Evolutionary conservation across 495 filamentous ascomycete genomes (phyloP), one percentile per base, ranked within the genome.

Genomic region (Penicillium antarcticum): DNA sequence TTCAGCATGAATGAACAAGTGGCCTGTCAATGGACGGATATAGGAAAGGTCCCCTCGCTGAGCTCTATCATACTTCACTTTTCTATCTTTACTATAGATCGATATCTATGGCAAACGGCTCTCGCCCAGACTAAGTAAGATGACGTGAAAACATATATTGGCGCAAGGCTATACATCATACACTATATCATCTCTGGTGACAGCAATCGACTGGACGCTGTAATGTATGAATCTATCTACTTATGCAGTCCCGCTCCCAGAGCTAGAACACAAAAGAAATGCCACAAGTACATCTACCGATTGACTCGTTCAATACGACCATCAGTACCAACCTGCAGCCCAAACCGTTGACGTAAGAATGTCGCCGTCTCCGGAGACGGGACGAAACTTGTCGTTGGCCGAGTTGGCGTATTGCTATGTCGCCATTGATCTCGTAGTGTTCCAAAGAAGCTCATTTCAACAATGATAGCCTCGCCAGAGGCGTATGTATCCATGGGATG

Each of bases 381-480:
- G 13, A 60, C 54, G 42, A 63, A 71, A 4, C 59, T 47, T 7
- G 67, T 40, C 7, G 63, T 44, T 3, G 69, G 58, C n/a, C 63
- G 63, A 24, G 48, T 53, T 13, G 51, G 55, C 11, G 53, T 51
- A 9, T 57, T 58, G 2, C 66, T 60, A 52, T 75, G 64, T 26
- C 70, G 68, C 72, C 83, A 89, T 42, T 89, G 85, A 23, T 81
- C 79, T 37, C 79, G 76, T 16, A 94, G 72, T 1, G 82, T 81
- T 42, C 84, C 76, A 10, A 86, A 58, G n/a, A 94, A 58, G 42
- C 87, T 79, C 56, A 92, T 81, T 41, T 88, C 82, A 50, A 80
- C 76, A 51, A 95, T 68, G 3, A 89, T 68, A 11, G 81, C 81
- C 55, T 87, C 83, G 2, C 90, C 91, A 3, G 87, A 85, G 41